phyloP scores from a whole-genome alignment of 495 filamentous ascomycete genomes.

The Cercophora newfieldiana region DNA sequence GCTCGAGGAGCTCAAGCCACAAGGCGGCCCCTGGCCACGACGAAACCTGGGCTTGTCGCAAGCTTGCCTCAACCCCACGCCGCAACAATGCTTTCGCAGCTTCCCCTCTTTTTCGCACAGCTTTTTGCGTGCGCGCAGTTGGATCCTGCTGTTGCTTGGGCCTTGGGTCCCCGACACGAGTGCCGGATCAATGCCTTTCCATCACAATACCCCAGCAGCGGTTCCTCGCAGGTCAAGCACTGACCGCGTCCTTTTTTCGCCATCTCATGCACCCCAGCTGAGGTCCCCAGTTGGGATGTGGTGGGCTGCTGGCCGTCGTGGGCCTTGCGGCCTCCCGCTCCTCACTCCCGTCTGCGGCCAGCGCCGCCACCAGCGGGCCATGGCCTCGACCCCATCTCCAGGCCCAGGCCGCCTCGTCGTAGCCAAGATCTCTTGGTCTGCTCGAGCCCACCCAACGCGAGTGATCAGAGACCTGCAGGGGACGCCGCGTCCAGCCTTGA shows the following conservation, averaged over 20 bases:
- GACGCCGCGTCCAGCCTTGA: constrained; percentile 12
- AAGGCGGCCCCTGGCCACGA: constrained; percentile 8
- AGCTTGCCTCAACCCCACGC: constrained; percentile 31
- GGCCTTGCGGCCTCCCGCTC: background rate
- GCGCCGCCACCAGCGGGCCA: background rate
- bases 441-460: background rate
- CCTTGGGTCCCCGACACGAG: constrained; percentile 7
- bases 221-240: background rate
- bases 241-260: background rate
- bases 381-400: background rate
- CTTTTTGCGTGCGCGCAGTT: background rate
- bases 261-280: constrained; percentile 8
- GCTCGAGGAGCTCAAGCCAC: constrained; percentile 8
- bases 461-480: constrained; percentile 10
- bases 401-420: background rate
- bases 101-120: constrained; percentile 6
- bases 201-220: constrained; percentile 18
- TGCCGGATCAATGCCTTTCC: constrained; percentile 29
- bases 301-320: background rate
- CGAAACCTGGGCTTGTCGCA: constrained; percentile 34
- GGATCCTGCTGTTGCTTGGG: constrained; percentile 12
- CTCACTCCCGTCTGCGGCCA: constrained; percentile 7
- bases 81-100: constrained; percentile 28
- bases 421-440: constrained; percentile 12
- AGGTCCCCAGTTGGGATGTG: background rate